A percentile compares a stretch with the other conserved stretches of the same genome.
Evolutionary conservation across 75 land plant species (phyloP).

Genomic region (Selaginella moellendorffii): DNA sequence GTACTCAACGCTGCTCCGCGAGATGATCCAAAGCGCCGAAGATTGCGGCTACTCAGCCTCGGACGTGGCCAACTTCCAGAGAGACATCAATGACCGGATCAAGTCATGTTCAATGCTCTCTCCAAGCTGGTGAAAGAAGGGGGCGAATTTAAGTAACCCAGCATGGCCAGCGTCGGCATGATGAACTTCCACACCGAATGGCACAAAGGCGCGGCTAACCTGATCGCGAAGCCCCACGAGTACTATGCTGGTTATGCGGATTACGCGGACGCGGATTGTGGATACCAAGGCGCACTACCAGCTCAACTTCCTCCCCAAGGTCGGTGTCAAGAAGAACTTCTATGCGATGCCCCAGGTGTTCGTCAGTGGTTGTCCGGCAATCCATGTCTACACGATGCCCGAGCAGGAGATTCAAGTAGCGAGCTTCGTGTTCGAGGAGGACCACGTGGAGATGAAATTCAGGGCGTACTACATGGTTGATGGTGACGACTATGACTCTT

Average conservation of each 20-base stretch:
- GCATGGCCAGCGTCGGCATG: no score
- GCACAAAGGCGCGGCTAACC: no score
- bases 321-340: background rate
- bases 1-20: background rate
- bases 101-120: constrained; percentile 3
- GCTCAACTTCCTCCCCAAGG: no score
- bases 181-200: no score
- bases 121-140: constrained; percentile 1
- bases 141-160: constrained; percentile 6
- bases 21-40: constrained; percentile 7
- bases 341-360: no score
- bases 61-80: constrained; percentile 5
- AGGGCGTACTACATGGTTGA: background rate
- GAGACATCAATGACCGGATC: background rate
- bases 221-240: no score
- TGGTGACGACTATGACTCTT: no score
- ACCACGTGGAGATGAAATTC: background rate
- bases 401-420: background rate
- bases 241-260: no score
- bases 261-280: no score
- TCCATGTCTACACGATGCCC: no score
- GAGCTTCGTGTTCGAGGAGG: background rate
- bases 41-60: constrained; percentile 8
- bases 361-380: no score
- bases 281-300: background rate